A percentile compares a stretch with the other conserved stretches of the same genome.
Evolutionary conservation across 2,329 filamentous ascomycete species (phyloP).

Genomic region (Ceratocystiopsis sp.): DNA sequence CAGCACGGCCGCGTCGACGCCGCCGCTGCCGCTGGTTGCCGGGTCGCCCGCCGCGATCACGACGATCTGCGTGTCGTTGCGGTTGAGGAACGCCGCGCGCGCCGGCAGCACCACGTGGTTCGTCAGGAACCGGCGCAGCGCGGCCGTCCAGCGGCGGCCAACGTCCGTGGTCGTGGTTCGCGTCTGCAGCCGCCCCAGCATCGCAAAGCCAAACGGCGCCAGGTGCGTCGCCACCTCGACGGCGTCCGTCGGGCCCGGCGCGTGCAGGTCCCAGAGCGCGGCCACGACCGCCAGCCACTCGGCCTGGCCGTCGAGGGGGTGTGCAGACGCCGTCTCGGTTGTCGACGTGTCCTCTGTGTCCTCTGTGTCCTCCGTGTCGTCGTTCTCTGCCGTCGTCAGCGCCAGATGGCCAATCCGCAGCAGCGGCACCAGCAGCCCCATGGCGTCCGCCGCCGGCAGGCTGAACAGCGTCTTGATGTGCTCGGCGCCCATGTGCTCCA

Average conservation of each 20-base stretch:
- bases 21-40: neutral
- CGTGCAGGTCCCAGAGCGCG: slow-evolving; percentile 35
- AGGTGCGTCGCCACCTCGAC: slow-evolving; percentile 31
- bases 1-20: slow-evolving; percentile 7
- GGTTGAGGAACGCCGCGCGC: slow-evolving; percentile 27
- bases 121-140: slow-evolving; percentile 31
- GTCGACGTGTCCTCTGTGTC: neutral
- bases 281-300: slow-evolving; percentile 30
- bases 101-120: slow-evolving; percentile 34
- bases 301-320: slow-evolving; percentile 17
- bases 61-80: slow-evolving; percentile 14
- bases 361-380: neutral
- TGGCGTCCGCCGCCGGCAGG: slow-evolving; percentile 28
- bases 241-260: slow-evolving; percentile 30
- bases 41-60: neutral
- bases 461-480: slow-evolving; percentile 41
- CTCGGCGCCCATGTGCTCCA: slow-evolving; percentile 35
- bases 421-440: slow-evolving; percentile 27
- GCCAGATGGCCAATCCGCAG: slow-evolving; percentile 27
- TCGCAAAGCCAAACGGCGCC: slow-evolving; percentile 21
- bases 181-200: slow-evolving; percentile 25
- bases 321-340: neutral
- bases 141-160: slow-evolving; percentile 25
- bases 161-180: neutral
- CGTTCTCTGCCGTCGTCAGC: slow-evolving; percentile 12